phyloP scores from a whole-genome alignment of 2,329 filamentous ascomycete species.

The Nigrospora oryzae region DNA sequence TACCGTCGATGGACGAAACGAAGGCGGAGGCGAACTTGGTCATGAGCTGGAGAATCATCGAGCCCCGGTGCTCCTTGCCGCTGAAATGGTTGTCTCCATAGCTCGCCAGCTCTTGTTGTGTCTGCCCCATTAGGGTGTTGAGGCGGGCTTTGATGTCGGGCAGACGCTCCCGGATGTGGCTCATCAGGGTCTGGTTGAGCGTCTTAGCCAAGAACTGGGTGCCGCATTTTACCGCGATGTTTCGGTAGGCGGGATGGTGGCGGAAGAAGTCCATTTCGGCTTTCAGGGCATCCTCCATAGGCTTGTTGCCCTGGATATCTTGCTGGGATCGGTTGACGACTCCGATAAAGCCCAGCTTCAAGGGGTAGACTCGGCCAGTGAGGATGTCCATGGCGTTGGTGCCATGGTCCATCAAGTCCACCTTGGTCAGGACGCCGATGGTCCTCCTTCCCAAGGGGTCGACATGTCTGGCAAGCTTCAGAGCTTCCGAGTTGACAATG shows the following conservation, averaged over 20 bases:
- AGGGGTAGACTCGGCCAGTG: conserved; percentile 90
- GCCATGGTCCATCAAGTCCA: conserved; percentile 97
- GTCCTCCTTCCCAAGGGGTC: conserved; percentile 90
- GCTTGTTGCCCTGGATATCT: conserved; percentile 92
- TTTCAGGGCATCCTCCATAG: conserved; percentile 84
- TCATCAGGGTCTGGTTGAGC: conserved; percentile 90
- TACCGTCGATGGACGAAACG: conserved; percentile 97
- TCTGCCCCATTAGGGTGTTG: conserved; percentile 99
- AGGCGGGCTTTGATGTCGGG: conserved; percentile 97
- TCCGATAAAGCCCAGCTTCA: conserved; percentile 96
- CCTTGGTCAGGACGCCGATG: conserved; percentile 92
- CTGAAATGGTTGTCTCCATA: conserved; percentile 98
- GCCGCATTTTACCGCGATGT: conserved; percentile 88
- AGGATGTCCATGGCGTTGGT: conserved; percentile 97
- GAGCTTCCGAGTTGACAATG: conserved; percentile 93
- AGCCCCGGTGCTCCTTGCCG: conserved; percentile 92
- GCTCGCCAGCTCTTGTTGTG: conserved; percentile 93
- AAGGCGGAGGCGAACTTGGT: conserved; percentile 96
- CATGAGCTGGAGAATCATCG: conserved; percentile 93
- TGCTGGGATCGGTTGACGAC: conserved; percentile 97
- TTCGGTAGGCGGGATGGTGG: conserved; percentile 93
- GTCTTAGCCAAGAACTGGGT: conserved; percentile 93
- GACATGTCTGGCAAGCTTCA: conserved; percentile 95
- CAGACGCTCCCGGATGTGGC: conserved; percentile 87
- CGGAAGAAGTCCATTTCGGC: conserved; percentile 93